These are phyloP conservation scores for Ophiostoma ulmi DNA, from an alignment of 2,329 filamentous ascomycete species.

Conservation along the genomic window DNA sequence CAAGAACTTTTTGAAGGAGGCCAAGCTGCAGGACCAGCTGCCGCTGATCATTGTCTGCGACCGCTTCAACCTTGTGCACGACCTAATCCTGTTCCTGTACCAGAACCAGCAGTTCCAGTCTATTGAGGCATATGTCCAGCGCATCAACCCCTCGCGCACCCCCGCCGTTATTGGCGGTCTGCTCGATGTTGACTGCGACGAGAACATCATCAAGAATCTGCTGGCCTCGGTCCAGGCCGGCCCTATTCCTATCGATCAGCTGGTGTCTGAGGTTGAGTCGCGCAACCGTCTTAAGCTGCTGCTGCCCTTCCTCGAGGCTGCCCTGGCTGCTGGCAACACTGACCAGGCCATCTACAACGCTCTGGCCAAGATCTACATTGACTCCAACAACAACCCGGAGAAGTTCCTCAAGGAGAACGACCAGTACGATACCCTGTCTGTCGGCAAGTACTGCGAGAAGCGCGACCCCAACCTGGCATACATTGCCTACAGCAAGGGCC, in stretches of 20 bases:
- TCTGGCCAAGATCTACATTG: constrained; percentile 98
- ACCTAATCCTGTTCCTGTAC: constrained; percentile 92
- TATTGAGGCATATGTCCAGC: constrained; percentile 96
- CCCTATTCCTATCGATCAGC: constrained; percentile 86
- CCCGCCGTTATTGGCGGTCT: constrained; percentile 90
- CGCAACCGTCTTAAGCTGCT: constrained; percentile 94
- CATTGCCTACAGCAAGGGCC: constrained; percentile 92
- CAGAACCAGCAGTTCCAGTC: constrained; percentile 99
- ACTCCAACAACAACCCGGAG: constrained; percentile 96
- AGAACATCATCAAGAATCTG: constrained; percentile 90
- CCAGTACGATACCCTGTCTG: constrained; percentile 83
- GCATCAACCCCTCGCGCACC: constrained; percentile 85
- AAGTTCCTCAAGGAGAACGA: constrained; percentile 97
- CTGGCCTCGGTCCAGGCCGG: constrained; percentile 77
- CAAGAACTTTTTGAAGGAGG: constrained; percentile 99
- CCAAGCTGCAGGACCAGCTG: constrained; percentile 82
- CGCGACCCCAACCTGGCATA: constrained; percentile 92
- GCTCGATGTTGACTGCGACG: constrained; percentile 94
- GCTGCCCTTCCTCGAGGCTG: constrained; percentile 91
- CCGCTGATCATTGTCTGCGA: constrained; percentile 98
- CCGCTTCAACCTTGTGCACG: constrained; percentile 98
- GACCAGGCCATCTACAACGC: constrained; percentile 97
- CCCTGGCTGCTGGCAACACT: constrained; percentile 81
- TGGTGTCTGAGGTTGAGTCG: constrained; percentile 90
- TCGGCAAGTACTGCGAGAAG: constrained; percentile 99